Evolutionary conservation across 148 eudicot genomes (phyloP).

Genomic region (Rhododendron mucronatum): DNA sequence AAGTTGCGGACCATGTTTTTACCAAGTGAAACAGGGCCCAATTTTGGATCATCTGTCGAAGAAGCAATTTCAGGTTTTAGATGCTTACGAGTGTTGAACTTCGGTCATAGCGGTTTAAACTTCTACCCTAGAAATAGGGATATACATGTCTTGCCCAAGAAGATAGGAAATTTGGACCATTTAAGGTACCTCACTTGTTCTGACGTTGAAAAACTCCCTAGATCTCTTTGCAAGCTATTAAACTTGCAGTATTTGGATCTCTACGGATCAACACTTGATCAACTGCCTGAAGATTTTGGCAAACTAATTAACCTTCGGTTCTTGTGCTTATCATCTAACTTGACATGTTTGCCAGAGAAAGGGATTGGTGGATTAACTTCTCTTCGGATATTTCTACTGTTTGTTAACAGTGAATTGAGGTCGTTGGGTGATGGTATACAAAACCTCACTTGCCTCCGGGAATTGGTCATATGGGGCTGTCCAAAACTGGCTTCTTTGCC

Average conservation of each 20-base stretch:
- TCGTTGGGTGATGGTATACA: background rate
- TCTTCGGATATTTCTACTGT: background rate
- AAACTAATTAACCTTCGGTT: background rate
- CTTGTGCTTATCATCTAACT: background rate
- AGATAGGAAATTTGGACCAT: background rate
- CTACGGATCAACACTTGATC: background rate
- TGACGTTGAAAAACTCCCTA: background rate
- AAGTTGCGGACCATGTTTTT: background rate
- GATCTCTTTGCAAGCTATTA: background rate
- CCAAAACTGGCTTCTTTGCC: background rate
- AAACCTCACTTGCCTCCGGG: background rate
- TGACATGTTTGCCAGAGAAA: background rate
- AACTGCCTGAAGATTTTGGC: background rate
- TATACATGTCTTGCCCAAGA: background rate
- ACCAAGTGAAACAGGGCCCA: background rate
- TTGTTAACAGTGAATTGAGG: background rate
- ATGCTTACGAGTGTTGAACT: background rate
- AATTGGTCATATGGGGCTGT: background rate
- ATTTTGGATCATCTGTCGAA: background rate
- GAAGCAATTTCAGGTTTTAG: background rate
- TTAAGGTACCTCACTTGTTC: background rate
- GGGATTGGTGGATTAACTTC: background rate
- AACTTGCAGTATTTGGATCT: conserved; percentile 6
- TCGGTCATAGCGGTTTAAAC: background rate
- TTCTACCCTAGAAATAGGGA: background rate